A percentile compares a stretch with the other conserved stretches of the same genome.
phyloP scores from a whole-genome alignment of 2,329 filamentous ascomycete genomes.

The Aureobasidium sp. region DNA sequence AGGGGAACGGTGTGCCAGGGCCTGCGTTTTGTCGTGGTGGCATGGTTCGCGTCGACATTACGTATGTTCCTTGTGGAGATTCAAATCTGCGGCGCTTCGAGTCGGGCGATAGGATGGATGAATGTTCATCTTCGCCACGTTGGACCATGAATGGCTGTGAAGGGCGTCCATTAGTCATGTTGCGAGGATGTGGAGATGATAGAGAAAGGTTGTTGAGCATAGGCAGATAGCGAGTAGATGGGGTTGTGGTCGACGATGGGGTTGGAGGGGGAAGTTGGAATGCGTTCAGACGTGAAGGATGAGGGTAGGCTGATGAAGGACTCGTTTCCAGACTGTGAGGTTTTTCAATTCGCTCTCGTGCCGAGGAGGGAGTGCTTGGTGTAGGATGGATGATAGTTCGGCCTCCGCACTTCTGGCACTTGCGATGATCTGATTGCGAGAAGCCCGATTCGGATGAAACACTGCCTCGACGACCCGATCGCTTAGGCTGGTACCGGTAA shows the following conservation, averaged over 20 bases:
- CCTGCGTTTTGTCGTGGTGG: constrained; percentile 23
- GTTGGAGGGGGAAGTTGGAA: constrained; percentile 21
- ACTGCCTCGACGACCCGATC: constrained; percentile 37
- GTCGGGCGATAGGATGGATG: constrained; percentile 43
- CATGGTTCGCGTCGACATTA: constrained; percentile 30
- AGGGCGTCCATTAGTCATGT: constrained; percentile 8
- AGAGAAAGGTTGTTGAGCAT: constrained; percentile 27
- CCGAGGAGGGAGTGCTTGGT: constrained; percentile 21
- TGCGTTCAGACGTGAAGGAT: constrained; percentile 9
- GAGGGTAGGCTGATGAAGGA: constrained; percentile 4
- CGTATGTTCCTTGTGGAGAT: constrained; percentile 31
- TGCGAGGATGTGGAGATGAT: constrained; percentile 25
- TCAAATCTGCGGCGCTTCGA: constrained; percentile 55
- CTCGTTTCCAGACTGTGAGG: constrained; percentile 7
- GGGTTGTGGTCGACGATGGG: constrained; percentile 24
- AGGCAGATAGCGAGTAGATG: constrained; percentile 28
- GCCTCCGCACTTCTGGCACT: constrained; percentile 65
- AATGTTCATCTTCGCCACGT: constrained; percentile 29
- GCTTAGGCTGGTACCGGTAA: constrained; percentile 85
- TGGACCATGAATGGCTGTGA: background rate
- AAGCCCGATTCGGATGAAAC: constrained; percentile 18
- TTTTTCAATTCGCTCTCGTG: background rate
- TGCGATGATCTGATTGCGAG: constrained; percentile 31
- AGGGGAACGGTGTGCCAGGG: constrained; percentile 32
- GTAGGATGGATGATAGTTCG: constrained; percentile 43